Evolutionary conservation across 2,329 filamentous ascomycete species (phyloP).

Genomic region (Hymenotorrendiella dingleyae): DNA sequence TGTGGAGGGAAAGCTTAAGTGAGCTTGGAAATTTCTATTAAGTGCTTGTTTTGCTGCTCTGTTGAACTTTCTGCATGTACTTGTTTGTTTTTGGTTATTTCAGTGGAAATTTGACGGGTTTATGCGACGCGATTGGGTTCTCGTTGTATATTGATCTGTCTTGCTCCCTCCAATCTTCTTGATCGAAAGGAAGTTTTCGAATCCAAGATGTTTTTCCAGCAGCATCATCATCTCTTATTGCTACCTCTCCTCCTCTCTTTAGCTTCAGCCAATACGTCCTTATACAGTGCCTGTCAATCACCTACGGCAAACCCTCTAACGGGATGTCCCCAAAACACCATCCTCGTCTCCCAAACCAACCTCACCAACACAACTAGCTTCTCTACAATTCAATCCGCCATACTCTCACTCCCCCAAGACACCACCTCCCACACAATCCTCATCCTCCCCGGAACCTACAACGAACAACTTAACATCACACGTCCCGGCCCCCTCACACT

Average conservation of each 20-base stretch:
- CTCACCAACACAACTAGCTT: conserved; percentile 33
- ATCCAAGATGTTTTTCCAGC: no score
- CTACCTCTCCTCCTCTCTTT: background rate
- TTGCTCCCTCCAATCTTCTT: no score
- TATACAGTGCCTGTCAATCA: conserved; percentile 8
- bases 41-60: no score
- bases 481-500: conserved; percentile 54
- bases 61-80: no score
- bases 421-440: conserved; percentile 45
- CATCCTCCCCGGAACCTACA: conserved; percentile 54
- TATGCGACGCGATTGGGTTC: no score
- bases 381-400: conserved; percentile 36
- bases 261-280: conserved; percentile 2
- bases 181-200: no score
- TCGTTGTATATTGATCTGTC: no score
- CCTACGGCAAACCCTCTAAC: conserved; percentile 26
- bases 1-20: no score
- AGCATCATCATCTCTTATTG: no score
- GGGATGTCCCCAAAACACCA: conserved; percentile 36
- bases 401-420: conserved; percentile 17
- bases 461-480: conserved; percentile 56
- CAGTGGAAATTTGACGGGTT: no score
- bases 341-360: conserved; percentile 36
- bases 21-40: no score
- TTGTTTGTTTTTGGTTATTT: no score